phyloP scores from a whole-genome alignment of 306 rosid species.

The Oemleria cerasiformis region DNA sequence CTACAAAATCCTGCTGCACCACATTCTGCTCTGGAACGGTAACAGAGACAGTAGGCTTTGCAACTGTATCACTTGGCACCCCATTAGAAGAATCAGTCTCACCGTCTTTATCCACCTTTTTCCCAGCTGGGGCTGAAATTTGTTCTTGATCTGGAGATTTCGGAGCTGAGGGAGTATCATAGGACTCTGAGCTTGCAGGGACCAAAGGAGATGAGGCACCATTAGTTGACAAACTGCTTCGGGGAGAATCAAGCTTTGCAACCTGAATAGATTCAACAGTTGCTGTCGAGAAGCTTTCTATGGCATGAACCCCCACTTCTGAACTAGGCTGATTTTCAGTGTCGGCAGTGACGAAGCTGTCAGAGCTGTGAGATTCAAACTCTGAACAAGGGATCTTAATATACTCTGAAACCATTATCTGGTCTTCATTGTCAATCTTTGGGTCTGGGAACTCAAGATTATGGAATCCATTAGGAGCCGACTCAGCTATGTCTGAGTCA shows the following conservation, averaged over 20 bases:
- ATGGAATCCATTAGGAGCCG: conserved; percentile 54
- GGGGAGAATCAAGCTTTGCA: conserved; percentile 63
- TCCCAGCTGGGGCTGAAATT: conserved; percentile 39
- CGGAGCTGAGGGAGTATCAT: conserved; percentile 36
- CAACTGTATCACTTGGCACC: conserved; percentile 37
- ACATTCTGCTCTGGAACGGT: conserved; percentile 60
- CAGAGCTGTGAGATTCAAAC: conserved; percentile 62
- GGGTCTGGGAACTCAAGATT: conserved; percentile 89
- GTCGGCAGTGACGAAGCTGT: conserved; percentile 48
- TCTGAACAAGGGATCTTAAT: conserved; percentile 52
- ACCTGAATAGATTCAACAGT: conserved; percentile 44
- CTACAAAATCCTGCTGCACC: conserved; percentile 95
- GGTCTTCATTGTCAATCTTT: conserved; percentile 73
- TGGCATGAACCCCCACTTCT: conserved; percentile 45
- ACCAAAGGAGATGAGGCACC: conserved; percentile 50
- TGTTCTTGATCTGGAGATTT: conserved; percentile 43
- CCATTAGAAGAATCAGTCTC: conserved; percentile 53
- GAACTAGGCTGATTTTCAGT: conserved; percentile 40
- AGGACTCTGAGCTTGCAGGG: conserved; percentile 51
- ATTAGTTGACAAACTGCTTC: conserved; percentile 53
- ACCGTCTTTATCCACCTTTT: conserved; percentile 46
- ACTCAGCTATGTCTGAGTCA: conserved; percentile 47
- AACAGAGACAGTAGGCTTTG: conserved; percentile 52
- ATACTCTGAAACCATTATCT: conserved; percentile 85
- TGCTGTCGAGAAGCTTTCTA: conserved; percentile 52